A percentile compares a stretch with the other conserved stretches of the same genome.
These are phyloP conservation scores for Berkeleyomyces rouxiae DNA, from an alignment of 2,329 filamentous ascomycete genomes.

Conservation along the genomic window DNA sequence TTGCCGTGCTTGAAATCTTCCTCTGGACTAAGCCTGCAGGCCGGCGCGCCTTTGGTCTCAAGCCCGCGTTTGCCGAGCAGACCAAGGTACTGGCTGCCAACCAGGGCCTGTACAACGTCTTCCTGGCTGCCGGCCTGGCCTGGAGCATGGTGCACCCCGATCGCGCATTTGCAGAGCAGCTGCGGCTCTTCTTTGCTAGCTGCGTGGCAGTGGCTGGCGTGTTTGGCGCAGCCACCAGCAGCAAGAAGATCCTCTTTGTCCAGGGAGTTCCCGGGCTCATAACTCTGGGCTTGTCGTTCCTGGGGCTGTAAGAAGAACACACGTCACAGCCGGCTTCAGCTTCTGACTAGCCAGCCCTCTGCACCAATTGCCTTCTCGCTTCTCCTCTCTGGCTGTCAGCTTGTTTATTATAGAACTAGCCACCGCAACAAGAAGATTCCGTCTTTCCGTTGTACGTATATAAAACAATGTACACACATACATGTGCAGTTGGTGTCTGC, in stretches of 20 bases:
- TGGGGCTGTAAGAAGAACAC: conserved; percentile 13
- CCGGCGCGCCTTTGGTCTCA: conserved; percentile 28
- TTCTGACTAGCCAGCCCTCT: too few relatives aligned
- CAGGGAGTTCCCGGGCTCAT: conserved; percentile 25
- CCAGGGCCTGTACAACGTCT: conserved; percentile 37
- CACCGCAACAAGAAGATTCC: too few relatives aligned
- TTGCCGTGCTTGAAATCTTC: conserved; percentile 32
- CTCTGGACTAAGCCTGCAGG: conserved; percentile 32
- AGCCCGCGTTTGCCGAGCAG: conserved; percentile 28
- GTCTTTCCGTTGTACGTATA: too few relatives aligned
- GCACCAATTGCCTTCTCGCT: too few relatives aligned
- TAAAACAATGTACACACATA: too few relatives aligned
- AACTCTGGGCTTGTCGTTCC: conserved; percentile 17
- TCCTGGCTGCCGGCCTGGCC: conserved; percentile 31
- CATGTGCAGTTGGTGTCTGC: too few relatives aligned
- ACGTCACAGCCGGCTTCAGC: too few relatives aligned
- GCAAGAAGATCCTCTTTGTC: conserved; percentile 26
- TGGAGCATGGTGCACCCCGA: conserved; percentile 33
- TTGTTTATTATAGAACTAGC: too few relatives aligned
- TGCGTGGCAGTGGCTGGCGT: conserved; percentile 29
- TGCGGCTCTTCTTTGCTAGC: conserved; percentile 31
- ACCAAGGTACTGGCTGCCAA: conserved; percentile 31
- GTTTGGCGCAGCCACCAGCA: conserved; percentile 28
- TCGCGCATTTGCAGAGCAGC: conserved; percentile 25
- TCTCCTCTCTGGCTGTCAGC: too few relatives aligned